Evolutionary conservation across 2,329 filamentous ascomycete species (phyloP).

Genomic region (Pseudomassariella vexata): DNA sequence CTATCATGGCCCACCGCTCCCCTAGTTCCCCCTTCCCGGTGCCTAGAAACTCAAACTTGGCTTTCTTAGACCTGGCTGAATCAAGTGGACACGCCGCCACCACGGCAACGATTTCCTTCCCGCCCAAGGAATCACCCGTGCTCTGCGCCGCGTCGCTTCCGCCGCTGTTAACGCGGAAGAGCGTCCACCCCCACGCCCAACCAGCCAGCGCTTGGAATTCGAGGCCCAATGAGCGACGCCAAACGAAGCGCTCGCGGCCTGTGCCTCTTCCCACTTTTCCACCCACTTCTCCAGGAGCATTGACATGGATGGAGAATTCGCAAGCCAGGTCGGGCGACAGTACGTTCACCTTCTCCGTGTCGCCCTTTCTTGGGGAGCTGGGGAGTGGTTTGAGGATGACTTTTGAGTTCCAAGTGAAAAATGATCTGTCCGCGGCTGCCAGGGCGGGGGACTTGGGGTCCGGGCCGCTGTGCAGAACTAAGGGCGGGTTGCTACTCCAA

Average conservation of each 20-base stretch:
- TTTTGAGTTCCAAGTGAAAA: too few species aligned
- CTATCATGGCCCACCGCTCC: conserved; percentile 36
- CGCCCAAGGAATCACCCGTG: conserved; percentile 22
- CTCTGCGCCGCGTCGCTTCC: conserved; percentile 11
- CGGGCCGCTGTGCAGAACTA: conserved; percentile 29
- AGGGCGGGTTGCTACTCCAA: conserved; percentile 19
- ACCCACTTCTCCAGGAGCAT: too few species aligned
- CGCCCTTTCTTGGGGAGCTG: too few species aligned
- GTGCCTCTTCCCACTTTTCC: too few species aligned
- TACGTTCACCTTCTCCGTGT: conserved; percentile 7
- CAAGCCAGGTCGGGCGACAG: conserved; percentile 14
- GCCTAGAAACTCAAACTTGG: conserved; percentile 34
- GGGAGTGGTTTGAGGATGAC: too few species aligned
- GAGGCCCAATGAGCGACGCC: conserved; percentile 30
- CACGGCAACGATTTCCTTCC: conserved; percentile 36
- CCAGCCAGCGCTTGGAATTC: conserved; percentile 26
- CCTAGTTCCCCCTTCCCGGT: conserved; percentile 33
- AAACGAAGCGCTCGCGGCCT: conserved; percentile 34
- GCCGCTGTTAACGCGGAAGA: conserved; percentile 27
- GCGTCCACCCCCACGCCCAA: conserved; percentile 32
- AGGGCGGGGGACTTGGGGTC: conserved; percentile 20
- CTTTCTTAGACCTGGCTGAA: too few species aligned
- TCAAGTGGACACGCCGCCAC: too few species aligned
- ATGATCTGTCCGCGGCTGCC: conserved; percentile 21
- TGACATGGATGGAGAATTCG: conserved; percentile 29